A percentile compares a stretch with the other conserved stretches of the same genome.
These are phyloP conservation scores for Crithidia thermophila DNA, from an alignment of 208 protist genomes.

Conservation along the genomic window DNA sequence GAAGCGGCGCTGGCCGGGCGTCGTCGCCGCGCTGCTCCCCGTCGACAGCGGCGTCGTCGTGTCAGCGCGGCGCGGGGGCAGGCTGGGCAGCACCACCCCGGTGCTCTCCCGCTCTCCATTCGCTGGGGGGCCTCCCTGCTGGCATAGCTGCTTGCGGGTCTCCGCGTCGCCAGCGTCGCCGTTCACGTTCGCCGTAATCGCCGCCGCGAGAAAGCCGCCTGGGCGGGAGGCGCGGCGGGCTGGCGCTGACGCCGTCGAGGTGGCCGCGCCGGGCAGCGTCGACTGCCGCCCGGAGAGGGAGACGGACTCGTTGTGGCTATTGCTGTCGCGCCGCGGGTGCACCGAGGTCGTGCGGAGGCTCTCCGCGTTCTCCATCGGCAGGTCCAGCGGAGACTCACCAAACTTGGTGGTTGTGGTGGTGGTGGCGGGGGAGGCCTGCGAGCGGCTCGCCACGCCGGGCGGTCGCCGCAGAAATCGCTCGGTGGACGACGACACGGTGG, in stretches of 20 bases:
- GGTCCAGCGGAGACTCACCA: not conserved
- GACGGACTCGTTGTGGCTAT: not conserved
- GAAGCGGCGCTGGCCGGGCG: slow-evolving; percentile 14
- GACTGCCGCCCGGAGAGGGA: not conserved
- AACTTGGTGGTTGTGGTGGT: not conserved
- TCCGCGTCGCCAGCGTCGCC: not conserved
- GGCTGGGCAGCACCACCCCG: not conserved
- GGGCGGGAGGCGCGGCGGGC: not conserved
- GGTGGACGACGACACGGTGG: not conserved
- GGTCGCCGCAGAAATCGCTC: not conserved
- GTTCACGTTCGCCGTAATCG: not conserved
- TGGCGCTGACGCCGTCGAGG: not conserved
- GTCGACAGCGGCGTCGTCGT: not conserved
- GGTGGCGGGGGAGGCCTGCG: too few relatives aligned
- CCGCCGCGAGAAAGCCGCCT: not conserved
- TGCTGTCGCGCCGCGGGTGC: not conserved
- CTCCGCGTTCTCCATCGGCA: not conserved
- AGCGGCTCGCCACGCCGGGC: not conserved
- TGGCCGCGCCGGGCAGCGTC: not conserved
- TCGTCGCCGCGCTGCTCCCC: not conserved
- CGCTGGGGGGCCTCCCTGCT: not conserved
- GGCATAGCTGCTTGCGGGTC: not conserved
- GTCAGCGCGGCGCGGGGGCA: slow-evolving; percentile 2
- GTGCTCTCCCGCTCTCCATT: not conserved
- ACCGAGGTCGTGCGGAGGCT: not conserved